Evolutionary conservation across 331 rosid species (phyloP).

Genomic region (Acacia pycnantha): DNA sequence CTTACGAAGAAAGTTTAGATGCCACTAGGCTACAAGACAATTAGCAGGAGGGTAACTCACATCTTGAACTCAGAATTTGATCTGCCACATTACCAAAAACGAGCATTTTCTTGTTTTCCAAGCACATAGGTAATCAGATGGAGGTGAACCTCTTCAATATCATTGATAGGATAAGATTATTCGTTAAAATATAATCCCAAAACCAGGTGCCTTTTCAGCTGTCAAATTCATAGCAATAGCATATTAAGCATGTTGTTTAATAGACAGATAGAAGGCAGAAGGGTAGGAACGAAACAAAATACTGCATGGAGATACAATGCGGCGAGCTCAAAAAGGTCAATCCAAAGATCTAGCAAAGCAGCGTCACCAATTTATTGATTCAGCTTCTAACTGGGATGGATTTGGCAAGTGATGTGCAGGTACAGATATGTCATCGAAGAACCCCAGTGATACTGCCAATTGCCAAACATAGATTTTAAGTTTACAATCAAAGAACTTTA

Average conservation of each 20-base stretch:
- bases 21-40: no score
- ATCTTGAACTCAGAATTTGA: slow-evolving; percentile 55
- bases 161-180: slow-evolving; percentile 37
- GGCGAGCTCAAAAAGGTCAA: not conserved
- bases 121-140: not conserved
- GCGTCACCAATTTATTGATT: slow-evolving; percentile 46
- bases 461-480: slow-evolving; percentile 39
- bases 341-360: slow-evolving; percentile 2
- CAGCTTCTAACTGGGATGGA: slow-evolving; percentile 46
- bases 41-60: slow-evolving; percentile 31
- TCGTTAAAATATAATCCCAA: slow-evolving; percentile 48
- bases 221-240: slow-evolving; percentile 21
- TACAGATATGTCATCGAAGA: slow-evolving; percentile 75
- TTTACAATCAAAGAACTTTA: slow-evolving; percentile 18
- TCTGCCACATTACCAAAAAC: slow-evolving; percentile 46
- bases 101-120: slow-evolving; percentile 16
- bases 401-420: slow-evolving; percentile 55
- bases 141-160: slow-evolving; percentile 51
- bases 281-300: not conserved
- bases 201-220: slow-evolving; percentile 57
- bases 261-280: not conserved
- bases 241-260: slow-evolving; percentile 6
- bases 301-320: slow-evolving; percentile 7
- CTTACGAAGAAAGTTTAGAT: no score
- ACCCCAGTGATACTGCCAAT: slow-evolving; percentile 82